Base-by-base conservation (phyloP, 2,329 filamentous ascomycete genomes). In the Lachnellula suecica region DNA sequence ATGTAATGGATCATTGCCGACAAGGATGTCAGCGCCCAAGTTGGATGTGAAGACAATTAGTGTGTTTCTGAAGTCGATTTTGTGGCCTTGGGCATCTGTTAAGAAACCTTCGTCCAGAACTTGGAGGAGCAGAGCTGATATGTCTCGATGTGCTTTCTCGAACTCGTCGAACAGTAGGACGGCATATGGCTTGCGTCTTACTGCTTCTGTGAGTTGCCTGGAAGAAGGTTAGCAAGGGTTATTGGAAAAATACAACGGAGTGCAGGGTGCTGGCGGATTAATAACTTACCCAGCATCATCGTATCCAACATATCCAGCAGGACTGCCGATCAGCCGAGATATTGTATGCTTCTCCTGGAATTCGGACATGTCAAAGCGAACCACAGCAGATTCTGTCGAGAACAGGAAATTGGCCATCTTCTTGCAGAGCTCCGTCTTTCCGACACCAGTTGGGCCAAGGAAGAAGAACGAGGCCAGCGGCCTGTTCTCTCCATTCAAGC, bases 281-380 rank as follows among this genome's bases (percentile, higher is more conserved):
- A n/a, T n/a, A n/a, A n/a, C n/a, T n/a, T n/a, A n/a, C n/a, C 94
- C 94, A 4, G 93, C 92, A 66, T 97, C 94, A 43, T 99, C 94
- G 66, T 97, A 97, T 9, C 94, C 94, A 23, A 97, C 89, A 66
- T 97, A 97, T 20, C 93, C 93, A 5, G 94, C 93, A 0, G 94
- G 94, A 3, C 89, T 62, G 20, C 94, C 94, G 60, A 97, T 97
- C 27, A 97, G 81, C 17, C 93, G 83, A 24, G 90, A 96, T 51
- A 97, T 89, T 3, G 94, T 97, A 68, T 97, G 93, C 71, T 96
- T 96, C 68, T 97, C 94, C 67, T 96, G 91, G 69, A 97, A 97
- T 67, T 99, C 94, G 63, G 85, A 90, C 94, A 97, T 97, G 71
- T 97, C 94, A 70, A 97, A 97, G 29, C 94, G 83, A 29, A 97